Conservation (phyloP, 2,329 filamentous ascomycete genomes). For the Sclerotinia subarctica region DNA sequence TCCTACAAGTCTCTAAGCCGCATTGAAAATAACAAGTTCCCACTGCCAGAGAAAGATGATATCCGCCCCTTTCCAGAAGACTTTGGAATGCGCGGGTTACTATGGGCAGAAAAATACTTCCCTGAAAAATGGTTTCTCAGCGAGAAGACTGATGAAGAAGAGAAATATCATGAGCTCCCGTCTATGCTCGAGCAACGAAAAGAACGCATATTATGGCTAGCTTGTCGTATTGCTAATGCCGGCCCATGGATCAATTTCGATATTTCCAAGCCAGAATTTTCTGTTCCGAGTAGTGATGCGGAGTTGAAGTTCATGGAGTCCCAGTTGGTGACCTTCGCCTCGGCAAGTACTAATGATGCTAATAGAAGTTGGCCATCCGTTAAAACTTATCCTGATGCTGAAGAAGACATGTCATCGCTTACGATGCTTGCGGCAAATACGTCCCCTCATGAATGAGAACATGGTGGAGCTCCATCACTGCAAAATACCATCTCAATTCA, state of each 20-base stretch:
- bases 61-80: conserved; percentile 31
- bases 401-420: conserved; percentile 17
- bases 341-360: conserved; percentile 2
- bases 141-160: conserved; percentile 33
- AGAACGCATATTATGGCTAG: conserved; percentile 32
- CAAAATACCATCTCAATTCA: neutral
- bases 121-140: conserved; percentile 30
- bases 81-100: conserved; percentile 28
- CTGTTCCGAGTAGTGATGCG: conserved; percentile 1
- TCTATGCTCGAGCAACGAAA: conserved; percentile 33
- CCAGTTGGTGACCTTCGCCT: conserved; percentile 16
- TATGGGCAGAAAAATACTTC: conserved; percentile 29
- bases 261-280: conserved; percentile 17
- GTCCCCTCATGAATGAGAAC: neutral
- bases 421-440: conserved; percentile 15
- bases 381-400: conserved; percentile 2
- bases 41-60: conserved; percentile 30
- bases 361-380: conserved; percentile 10
- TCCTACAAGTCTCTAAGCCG: conserved; percentile 17
- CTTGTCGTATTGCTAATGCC: conserved; percentile 23
- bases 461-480: too few relatives aligned
- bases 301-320: conserved; percentile 7
- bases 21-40: conserved; percentile 26
- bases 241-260: conserved; percentile 18
- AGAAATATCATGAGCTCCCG: conserved; percentile 33